Percentiles rank a stretch among this genome's conserved stretches.
Conservation (phyloP, 176 grass and related monocot genomes). For the Stipa capillata region DNA sequence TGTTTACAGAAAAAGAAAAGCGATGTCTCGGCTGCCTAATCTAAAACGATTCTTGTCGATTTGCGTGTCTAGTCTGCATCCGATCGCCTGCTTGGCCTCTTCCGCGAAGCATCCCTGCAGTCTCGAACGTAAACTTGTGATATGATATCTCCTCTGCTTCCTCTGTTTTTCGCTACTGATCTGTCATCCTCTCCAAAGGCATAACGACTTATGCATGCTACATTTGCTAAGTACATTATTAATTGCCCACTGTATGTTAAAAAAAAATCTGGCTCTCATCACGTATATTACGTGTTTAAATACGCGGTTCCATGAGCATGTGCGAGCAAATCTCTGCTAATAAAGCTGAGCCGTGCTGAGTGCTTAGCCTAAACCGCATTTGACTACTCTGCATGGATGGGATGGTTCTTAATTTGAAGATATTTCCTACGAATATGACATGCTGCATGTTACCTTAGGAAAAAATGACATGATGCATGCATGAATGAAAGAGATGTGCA, state of each 20-base stretch:
- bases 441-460: no score
- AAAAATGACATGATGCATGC: no score
- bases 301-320: background rate
- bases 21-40: background rate
- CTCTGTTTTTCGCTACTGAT: background rate
- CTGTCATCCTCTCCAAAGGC: background rate
- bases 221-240: background rate
- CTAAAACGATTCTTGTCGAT: constrained; percentile 13
- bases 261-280: background rate
- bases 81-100: background rate
- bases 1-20: background rate
- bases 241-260: background rate
- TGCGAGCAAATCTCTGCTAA: background rate
- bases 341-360: background rate
- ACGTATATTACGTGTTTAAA: background rate
- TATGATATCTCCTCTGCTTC: background rate
- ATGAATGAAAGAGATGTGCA: background rate
- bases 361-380: background rate
- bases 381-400: background rate
- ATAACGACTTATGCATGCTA: background rate
- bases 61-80: constrained; percentile 9
- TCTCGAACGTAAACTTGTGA: background rate
- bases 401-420: background rate
- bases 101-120: background rate
- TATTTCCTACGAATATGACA: background rate